Evolutionary conservation across 495 filamentous ascomycete species (phyloP).

Genomic region (Talaromyces wortmannii): DNA sequence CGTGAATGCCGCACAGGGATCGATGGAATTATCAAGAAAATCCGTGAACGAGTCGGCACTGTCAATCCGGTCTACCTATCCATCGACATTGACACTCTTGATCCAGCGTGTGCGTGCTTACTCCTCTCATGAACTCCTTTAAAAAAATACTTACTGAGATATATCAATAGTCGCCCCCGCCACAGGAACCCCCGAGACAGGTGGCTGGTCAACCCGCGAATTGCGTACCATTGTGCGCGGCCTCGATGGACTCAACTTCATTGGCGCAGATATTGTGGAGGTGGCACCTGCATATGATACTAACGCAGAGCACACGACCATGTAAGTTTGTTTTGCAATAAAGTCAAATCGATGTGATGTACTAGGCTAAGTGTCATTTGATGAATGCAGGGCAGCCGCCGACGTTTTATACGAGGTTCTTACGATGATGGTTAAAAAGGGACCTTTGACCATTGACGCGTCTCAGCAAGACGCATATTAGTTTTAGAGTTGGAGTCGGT

Average conservation of each 20-base stretch:
- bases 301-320: slow-evolving; percentile 57
- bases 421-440: slow-evolving; percentile 60
- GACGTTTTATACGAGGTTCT: slow-evolving; percentile 61
- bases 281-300: slow-evolving; percentile 68
- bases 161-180: slow-evolving; percentile 56
- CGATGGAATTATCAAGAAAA: slow-evolving; percentile 66
- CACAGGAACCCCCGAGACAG: slow-evolving; percentile 82
- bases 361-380: background rate
- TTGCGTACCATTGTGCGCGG: slow-evolving; percentile 67
- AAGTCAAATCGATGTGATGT: background rate
- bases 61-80: slow-evolving; percentile 72
- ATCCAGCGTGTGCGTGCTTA: slow-evolving; percentile 62
- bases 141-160: background rate
- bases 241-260: slow-evolving; percentile 64
- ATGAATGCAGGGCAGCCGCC: slow-evolving; percentile 45
- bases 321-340: slow-evolving; percentile 21
- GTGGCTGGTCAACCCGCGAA: slow-evolving; percentile 81
- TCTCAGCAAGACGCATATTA: background rate
- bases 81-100: slow-evolving; percentile 84
- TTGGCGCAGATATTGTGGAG: slow-evolving; percentile 76
- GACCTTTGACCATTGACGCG: slow-evolving; percentile 29
- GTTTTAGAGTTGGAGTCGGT: background rate
- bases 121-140: background rate
- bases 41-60: slow-evolving; percentile 65
- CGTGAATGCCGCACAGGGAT: slow-evolving; percentile 15